Evolutionary conservation across 2,329 filamentous ascomycete species (phyloP).

Genomic region (Cordyceps militaris): DNA sequence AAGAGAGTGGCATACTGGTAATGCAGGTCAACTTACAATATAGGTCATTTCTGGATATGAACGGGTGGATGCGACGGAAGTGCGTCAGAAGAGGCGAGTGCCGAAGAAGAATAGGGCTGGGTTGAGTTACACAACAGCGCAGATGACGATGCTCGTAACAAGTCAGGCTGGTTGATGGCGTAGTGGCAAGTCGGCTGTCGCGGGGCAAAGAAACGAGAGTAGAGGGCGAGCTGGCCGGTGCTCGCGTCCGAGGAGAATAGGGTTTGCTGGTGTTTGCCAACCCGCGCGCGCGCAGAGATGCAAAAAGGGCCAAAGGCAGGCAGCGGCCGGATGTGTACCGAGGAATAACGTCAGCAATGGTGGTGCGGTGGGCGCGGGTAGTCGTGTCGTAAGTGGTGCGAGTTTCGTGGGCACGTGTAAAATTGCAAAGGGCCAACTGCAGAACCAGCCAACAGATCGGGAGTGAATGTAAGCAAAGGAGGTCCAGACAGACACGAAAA

Average conservation of each 20-base stretch:
- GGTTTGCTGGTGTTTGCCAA: neutral
- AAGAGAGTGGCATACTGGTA: neutral
- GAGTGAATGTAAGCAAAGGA: constrained; percentile 7
- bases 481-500: neutral
- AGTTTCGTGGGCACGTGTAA: neutral
- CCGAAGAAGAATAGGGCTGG: neutral
- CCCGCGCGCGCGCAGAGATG: neutral
- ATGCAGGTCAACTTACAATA: constrained; percentile 28
- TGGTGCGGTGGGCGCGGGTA: neutral
- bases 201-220: neutral
- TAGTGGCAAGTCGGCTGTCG: neutral
- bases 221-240: neutral
- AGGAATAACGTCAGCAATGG: neutral
- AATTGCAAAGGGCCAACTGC: neutral
- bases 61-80: neutral
- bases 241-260: neutral
- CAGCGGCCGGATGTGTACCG: neutral
- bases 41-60: constrained; percentile 27
- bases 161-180: neutral
- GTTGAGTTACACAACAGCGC: neutral
- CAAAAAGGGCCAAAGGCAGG: neutral
- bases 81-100: neutral
- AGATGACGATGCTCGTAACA: constrained; percentile 2
- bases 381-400: neutral
- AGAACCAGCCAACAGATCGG: constrained; percentile 6